phyloP scores from a whole-genome alignment of 257 asterid genomes.

The Mentha longifolia region DNA sequence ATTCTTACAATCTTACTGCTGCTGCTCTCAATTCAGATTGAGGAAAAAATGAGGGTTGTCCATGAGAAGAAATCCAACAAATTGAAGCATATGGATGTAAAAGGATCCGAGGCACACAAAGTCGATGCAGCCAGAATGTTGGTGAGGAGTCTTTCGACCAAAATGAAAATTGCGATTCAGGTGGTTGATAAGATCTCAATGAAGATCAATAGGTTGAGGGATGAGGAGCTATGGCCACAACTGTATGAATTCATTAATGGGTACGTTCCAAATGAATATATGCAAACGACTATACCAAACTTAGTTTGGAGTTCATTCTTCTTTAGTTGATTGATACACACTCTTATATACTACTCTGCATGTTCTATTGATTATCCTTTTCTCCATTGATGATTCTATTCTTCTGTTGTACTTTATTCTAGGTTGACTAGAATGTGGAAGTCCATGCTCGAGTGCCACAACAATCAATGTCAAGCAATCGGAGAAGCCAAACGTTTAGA shows the following conservation, averaged over 20 bases:
- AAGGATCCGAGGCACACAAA: slow-evolving; percentile 84
- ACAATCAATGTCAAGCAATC: slow-evolving; percentile 79
- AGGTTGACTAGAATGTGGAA: slow-evolving; percentile 93
- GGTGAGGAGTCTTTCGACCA: slow-evolving; percentile 83
- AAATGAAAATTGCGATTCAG: slow-evolving; percentile 84
- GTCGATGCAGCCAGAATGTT: slow-evolving; percentile 68
- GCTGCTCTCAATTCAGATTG: slow-evolving; percentile 54
- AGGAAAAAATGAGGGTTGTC: slow-evolving; percentile 88
- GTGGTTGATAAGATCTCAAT: slow-evolving; percentile 90
- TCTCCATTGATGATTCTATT: not conserved
- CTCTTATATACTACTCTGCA: not conserved
- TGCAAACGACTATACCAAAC: slow-evolving; percentile 1
- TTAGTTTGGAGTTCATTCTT: not conserved
- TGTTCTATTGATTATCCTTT: not conserved
- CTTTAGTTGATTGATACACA: slow-evolving; percentile 7
- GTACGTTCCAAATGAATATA: slow-evolving; percentile 44
- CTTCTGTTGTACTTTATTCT: not conserved
- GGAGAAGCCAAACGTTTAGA: slow-evolving; percentile 77
- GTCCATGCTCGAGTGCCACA: slow-evolving; percentile 91
- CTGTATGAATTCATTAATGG: slow-evolving; percentile 77
- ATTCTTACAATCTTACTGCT: not conserved
- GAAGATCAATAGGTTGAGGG: slow-evolving; percentile 80
- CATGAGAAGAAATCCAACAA: slow-evolving; percentile 71
- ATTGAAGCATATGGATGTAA: slow-evolving; percentile 71
- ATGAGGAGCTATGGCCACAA: slow-evolving; percentile 94